Evolutionary conservation across 331 rosid genomes (phyloP), one percentile per base, ranked within the genome.

Genomic region (Rosa hybrid): DNA sequence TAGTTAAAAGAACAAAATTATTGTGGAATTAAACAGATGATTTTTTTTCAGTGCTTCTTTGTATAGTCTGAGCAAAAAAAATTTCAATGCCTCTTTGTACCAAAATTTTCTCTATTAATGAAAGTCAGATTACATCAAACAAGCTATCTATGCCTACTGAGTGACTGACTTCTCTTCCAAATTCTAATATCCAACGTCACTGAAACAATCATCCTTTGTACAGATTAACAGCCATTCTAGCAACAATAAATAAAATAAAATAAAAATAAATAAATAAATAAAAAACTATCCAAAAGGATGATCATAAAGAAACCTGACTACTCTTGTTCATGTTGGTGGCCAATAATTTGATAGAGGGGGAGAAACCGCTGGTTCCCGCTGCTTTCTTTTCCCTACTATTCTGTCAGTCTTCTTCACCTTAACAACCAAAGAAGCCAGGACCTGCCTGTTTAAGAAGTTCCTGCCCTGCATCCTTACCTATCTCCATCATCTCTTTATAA

Each of bases 381-480:
- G 54, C 49, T 51, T 69, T 78, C 68, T 21, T 38, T 8, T 17
- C 45, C 23, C 67, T 42, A 53, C 23, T 49, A 25, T 21, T 16
- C 12, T 17, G 13, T 30, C 71, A 6, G 30, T 75, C 50, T 63
- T 74, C 65, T 67, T 76, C 62, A 11, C 60, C 0, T 77, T 78
- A 86, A 68, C 87, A 63, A 81, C 71, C 83, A 54, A 93, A 93
- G 87, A 93, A 91, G 16, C 85, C 92, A 51, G 95, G 93, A 74
- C 95, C 97, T 67, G 98, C 98, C 53, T 70, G 78, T 74, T 90
- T 87, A 65, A 90, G 95, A 74, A 93, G 94, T 88, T 93, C 98
- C 78, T 93, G 81, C 8, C 97, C 93, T 30, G 97, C 98, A 84
- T 91, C 98, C 81, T 82, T 88, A 49, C 94, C 98, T 84, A 90